These are phyloP conservation scores for Pseudozyma sp. DNA, from an alignment of 1,284 basidiomycete genomes.

Conservation along the genomic window DNA sequence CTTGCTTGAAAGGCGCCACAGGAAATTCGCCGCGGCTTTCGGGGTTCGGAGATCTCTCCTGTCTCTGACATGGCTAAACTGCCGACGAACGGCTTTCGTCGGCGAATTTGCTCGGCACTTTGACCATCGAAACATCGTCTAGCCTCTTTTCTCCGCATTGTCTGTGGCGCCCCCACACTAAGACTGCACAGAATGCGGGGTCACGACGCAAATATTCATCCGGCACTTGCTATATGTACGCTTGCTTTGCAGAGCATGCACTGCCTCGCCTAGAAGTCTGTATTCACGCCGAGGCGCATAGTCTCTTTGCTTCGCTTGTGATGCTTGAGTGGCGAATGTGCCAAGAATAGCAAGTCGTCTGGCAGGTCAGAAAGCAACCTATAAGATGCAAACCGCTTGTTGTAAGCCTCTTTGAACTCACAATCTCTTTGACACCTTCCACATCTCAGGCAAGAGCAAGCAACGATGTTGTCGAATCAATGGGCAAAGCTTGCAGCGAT, in stretches of 20 bases:
- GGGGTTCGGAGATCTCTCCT: constrained; percentile 31
- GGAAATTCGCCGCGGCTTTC: neutral
- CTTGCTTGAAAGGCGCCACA: neutral
- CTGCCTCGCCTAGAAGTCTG: no score
- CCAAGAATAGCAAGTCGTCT: no score
- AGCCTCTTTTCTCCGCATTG: no score
- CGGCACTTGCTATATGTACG: neutral
- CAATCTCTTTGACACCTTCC: no score
- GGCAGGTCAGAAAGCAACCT: no score
- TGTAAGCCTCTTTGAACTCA: no score
- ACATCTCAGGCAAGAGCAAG: neutral
- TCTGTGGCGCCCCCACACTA: constrained; percentile 1
- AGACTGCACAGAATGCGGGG: constrained; percentile 24
- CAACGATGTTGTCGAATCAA: constrained; percentile 23
- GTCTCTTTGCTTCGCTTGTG: no score
- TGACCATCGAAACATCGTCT: neutral
- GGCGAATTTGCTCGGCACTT: constrained; percentile 7
- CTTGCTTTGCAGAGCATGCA: no score
- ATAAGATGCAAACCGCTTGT: no score
- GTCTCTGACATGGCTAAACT: neutral
- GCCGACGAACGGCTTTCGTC: neutral
- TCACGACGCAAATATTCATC: constrained; percentile 4
- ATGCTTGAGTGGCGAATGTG: no score
- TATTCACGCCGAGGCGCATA: no score
- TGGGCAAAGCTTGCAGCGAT: constrained; percentile 26